Evolutionary conservation across 176 grass and related monocot species (phyloP).

Genomic region (Cenchrus purpureus): DNA sequence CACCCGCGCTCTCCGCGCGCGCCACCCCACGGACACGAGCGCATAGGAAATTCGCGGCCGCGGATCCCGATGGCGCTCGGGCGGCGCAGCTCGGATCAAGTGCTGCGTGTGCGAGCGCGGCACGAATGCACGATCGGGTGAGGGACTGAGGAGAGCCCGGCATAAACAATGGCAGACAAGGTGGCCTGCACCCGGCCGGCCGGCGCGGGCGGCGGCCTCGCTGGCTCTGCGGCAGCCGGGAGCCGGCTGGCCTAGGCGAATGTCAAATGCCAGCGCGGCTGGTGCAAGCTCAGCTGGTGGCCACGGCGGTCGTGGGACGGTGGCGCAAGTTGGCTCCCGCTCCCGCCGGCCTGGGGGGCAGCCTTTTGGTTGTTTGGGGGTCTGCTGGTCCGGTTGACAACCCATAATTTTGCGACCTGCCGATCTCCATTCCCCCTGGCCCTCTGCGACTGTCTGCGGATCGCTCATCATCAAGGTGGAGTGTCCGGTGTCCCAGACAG

Average conservation of each 20-base stretch:
- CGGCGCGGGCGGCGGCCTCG: constrained; percentile 35
- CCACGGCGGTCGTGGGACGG: constrained; percentile 38
- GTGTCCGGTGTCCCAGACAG: background rate
- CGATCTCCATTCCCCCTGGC: background rate
- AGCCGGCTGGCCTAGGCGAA: constrained; percentile 5
- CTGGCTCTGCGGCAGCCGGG: constrained; percentile 29
- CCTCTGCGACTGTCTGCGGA: background rate
- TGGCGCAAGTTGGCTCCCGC: constrained; percentile 49
- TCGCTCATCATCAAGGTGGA: constrained; percentile 6
- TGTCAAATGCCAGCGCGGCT: constrained; percentile 42
- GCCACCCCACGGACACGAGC: background rate
- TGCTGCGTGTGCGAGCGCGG: background rate
- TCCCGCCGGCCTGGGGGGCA: constrained; percentile 40
- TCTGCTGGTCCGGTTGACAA: constrained; percentile 3
- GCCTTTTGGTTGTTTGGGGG: constrained; percentile 32
- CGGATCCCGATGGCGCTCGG: constrained; percentile 42
- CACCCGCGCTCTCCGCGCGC: constrained; percentile 8
- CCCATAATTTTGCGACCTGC: constrained; percentile 23
- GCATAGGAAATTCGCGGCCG: constrained; percentile 43
- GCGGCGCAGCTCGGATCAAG: constrained; percentile 1
- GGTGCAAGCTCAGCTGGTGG: constrained; percentile 36
- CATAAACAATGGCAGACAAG: constrained; percentile 32
- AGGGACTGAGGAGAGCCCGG: background rate
- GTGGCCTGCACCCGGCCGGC: constrained; percentile 34
- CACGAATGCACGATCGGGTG: background rate